A percentile compares a stretch with the other conserved stretches of the same genome.
Conservation (phyloP, 192 early-diverging fungal genomes). For the Dispira simplex region DNA sequence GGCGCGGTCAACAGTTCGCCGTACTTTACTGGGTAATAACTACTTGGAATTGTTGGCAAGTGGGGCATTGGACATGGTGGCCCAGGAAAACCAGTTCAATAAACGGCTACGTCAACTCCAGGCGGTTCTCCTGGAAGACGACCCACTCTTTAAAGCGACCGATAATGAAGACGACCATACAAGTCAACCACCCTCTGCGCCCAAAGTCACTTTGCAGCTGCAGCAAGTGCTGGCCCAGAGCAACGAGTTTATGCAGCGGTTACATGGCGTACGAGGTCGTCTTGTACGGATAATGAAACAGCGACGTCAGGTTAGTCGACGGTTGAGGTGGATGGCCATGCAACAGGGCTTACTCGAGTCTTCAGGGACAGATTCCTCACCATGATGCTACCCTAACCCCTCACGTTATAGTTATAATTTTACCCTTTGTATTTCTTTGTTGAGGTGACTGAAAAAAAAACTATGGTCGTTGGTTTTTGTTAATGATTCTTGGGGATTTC, state of each 20-base stretch:
- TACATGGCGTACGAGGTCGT: background rate
- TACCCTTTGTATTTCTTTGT: too few species aligned
- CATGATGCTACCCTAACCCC: too few species aligned
- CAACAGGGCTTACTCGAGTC: too few species aligned
- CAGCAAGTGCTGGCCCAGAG: slow-evolving; percentile 2
- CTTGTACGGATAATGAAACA: slow-evolving; percentile 1
- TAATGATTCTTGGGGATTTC: too few species aligned
- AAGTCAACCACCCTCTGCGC: background rate
- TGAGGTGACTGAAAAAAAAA: too few species aligned
- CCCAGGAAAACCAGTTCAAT: slow-evolving; percentile 7
- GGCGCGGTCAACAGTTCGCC: background rate
- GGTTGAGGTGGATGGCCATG: slow-evolving; percentile 4
- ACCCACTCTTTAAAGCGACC: background rate
- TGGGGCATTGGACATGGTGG: background rate
- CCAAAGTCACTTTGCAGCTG: background rate
- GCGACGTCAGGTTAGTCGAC: background rate
- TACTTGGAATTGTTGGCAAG: slow-evolving; percentile 4
- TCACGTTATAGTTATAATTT: too few species aligned
- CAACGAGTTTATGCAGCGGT: slow-evolving; percentile 6
- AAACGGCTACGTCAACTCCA: slow-evolving; percentile 4
- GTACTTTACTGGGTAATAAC: slow-evolving; percentile 4
- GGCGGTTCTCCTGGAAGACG: slow-evolving; percentile 6
- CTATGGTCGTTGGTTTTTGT: too few species aligned
- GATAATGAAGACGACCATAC: too few species aligned
- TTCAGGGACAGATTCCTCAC: too few species aligned